Conservation (phyloP, 2,329 filamentous ascomycete genomes). For the Talaromyces rugulosus region DNA sequence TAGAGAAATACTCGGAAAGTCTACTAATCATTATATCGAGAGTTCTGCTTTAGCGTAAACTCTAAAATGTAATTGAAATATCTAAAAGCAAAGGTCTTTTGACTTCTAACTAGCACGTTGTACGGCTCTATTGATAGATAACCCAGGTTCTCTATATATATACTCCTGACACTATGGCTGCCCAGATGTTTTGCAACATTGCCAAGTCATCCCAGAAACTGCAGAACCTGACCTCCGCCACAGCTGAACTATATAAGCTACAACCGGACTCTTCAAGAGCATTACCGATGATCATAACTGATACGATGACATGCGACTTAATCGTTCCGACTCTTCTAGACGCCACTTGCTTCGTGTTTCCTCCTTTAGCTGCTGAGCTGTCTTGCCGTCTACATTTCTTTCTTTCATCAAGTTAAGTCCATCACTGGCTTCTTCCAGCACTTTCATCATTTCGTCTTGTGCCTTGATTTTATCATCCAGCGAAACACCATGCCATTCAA, state of each 20-base stretch:
- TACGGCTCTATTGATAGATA: not conserved
- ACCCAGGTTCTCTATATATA: not conserved
- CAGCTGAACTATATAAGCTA: not conserved
- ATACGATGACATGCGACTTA: no score
- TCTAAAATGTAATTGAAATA: no score
- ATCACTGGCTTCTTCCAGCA: conserved; percentile 8
- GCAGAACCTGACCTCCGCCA: not conserved
- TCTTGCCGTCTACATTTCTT: conserved; percentile 9
- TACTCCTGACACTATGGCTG: not conserved
- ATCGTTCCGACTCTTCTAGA: conserved; percentile 4
- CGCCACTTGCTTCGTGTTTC: conserved; percentile 5
- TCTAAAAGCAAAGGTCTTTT: no score
- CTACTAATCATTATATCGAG: no score
- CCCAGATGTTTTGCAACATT: not conserved
- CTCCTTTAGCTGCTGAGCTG: conserved; percentile 8
- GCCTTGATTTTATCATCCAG: conserved; percentile 9
- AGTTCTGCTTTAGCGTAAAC: no score
- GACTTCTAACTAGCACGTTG: no score
- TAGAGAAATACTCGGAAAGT: no score
- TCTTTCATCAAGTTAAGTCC: conserved; percentile 3
- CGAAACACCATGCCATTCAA: not conserved
- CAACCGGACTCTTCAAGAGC: not conserved
- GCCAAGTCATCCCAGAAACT: not conserved
- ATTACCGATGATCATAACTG: no score
- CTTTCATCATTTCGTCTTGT: conserved; percentile 13